Conservation (phyloP, 805 yeast species). For the Zygoascus bituminiphila region DNA sequence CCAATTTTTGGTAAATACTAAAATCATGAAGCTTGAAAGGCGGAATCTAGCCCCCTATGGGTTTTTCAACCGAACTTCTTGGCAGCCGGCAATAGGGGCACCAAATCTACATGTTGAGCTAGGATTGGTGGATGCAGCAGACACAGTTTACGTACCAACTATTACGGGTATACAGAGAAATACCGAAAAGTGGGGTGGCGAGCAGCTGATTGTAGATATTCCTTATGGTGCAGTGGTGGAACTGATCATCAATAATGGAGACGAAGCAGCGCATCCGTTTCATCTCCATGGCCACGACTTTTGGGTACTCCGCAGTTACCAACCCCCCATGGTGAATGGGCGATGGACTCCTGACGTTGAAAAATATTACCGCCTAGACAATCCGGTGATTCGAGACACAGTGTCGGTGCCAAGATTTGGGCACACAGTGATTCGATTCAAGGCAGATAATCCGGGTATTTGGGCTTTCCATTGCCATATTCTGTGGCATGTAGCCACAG, state of each 20-base stretch:
- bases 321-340: constrained; percentile 42
- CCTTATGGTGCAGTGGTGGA: constrained; percentile 58
- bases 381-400: constrained; percentile 65
- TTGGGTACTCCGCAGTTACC: constrained; percentile 59
- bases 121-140: constrained; percentile 24
- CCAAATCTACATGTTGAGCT: constrained; percentile 23
- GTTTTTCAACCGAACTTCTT: constrained; percentile 21
- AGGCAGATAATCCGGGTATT: constrained; percentile 83
- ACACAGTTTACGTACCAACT: constrained; percentile 31
- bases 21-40: constrained; percentile 12
- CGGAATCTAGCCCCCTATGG: constrained; percentile 1
- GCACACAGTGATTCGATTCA: constrained; percentile 46
- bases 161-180: constrained; percentile 46
- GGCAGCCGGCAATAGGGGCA: constrained; percentile 22
- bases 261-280: constrained; percentile 79
- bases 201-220: constrained; percentile 52
- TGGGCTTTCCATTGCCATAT: constrained; percentile 95
- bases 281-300: constrained; percentile 86
- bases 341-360: constrained; percentile 33
- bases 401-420: constrained; percentile 45
- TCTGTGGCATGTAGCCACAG: constrained; percentile 91
- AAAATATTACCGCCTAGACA: constrained; percentile 35
- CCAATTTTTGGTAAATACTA: constrained; percentile 9
- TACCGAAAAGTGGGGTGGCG: constrained; percentile 38
- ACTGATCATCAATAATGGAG: constrained; percentile 67